Evolutionary conservation across 306 rosid genomes (phyloP).

Genomic region (Erythrophleum fordii): DNA sequence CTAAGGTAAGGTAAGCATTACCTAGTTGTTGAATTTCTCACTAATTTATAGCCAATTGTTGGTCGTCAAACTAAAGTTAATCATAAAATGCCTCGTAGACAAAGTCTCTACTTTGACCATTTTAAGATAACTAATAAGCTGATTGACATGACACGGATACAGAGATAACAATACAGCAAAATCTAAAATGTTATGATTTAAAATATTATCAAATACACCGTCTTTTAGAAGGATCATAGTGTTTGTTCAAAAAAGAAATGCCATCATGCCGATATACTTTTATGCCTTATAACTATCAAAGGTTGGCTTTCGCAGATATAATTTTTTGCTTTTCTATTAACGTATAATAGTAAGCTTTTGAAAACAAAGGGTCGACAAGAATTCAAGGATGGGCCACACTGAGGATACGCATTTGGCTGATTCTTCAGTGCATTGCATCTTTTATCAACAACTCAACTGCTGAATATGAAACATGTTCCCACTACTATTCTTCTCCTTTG

Average conservation of each 20-base stretch:
- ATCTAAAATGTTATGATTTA: background rate
- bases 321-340: background rate
- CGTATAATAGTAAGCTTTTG: constrained; percentile 21
- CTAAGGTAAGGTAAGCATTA: constrained; percentile 47
- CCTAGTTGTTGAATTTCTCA: constrained; percentile 36
- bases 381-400: constrained; percentile 74
- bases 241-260: background rate
- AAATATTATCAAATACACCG: background rate
- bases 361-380: constrained; percentile 62
- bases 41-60: constrained; percentile 38
- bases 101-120: constrained; percentile 20
- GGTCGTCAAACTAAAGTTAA: constrained; percentile 27
- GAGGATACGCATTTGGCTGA: constrained; percentile 49
- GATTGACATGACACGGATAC: background rate
- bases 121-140: background rate
- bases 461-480: constrained; percentile 45
- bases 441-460: constrained; percentile 45
- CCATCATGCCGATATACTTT: background rate
- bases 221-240: background rate
- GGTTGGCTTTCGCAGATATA: background rate
- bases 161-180: background rate
- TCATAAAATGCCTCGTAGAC: background rate
- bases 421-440: constrained; percentile 49
- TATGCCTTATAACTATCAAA: background rate
- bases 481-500: constrained; percentile 26